Evolutionary conservation across 257 asterid species (phyloP).

Genomic region (Salvia rosmarinus): DNA sequence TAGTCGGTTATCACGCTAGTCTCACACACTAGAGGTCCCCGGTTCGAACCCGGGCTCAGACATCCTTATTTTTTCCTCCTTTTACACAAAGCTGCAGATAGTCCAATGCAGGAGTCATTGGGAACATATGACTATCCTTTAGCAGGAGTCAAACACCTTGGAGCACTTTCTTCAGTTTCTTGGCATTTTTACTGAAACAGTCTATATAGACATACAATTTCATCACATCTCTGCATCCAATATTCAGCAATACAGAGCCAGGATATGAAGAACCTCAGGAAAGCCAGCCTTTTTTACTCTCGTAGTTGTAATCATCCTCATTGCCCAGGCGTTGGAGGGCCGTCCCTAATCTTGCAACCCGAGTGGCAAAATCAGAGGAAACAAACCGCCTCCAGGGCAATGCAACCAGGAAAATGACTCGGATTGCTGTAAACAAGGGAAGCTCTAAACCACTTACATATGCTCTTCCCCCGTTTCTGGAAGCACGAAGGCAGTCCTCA

Average conservation of each 20-base stretch:
- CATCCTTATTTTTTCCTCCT: conserved; percentile 12
- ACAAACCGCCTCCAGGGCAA: conserved; percentile 21
- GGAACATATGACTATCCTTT: no score
- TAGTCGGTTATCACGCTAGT: conserved; percentile 99
- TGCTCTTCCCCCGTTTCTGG: conserved; percentile 11
- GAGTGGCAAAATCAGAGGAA: conserved; percentile 43
- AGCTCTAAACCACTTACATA: conserved; percentile 6
- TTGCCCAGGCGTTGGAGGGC: conserved; percentile 19
- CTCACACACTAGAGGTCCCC: conserved; percentile 99
- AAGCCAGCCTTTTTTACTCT: conserved; percentile 8
- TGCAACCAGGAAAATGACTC: conserved; percentile 1
- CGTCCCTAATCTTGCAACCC: conserved; percentile 41
- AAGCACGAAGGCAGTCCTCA: conserved; percentile 39
- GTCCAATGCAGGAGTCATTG: no score
- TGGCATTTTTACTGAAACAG: conserved; percentile 13
- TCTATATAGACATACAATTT: conserved; percentile 20
- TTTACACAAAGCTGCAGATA: no score
- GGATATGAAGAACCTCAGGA: conserved; percentile 18
- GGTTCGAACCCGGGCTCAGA: conserved; percentile 99
- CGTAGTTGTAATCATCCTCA: conserved; percentile 25
- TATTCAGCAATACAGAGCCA: background rate
- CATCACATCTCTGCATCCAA: conserved; percentile 17
- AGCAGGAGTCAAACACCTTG: background rate
- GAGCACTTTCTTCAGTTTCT: conserved; percentile 28
- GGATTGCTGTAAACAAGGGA: background rate